These are phyloP conservation scores for Zopfia rhizophila DNA, from an alignment of 2,329 filamentous ascomycete species.

Conservation along the genomic window DNA sequence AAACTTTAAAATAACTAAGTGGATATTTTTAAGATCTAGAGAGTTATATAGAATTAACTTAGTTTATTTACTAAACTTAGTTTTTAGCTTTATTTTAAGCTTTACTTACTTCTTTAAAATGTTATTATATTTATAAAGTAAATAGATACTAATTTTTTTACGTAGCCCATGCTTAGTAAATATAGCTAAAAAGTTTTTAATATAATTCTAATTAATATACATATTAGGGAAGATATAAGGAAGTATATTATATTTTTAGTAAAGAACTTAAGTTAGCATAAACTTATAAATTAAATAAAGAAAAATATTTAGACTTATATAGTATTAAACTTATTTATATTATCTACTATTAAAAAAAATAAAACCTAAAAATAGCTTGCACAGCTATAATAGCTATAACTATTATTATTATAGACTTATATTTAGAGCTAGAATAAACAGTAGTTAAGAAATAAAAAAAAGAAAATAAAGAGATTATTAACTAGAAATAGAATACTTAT, in stretches of 20 bases:
- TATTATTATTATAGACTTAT: conserved; percentile 10
- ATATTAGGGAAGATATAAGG: conserved; percentile 18
- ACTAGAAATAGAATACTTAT: conserved; percentile 10
- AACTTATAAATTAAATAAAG: conserved; percentile 10
- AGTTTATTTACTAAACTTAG: conserved; percentile 16
- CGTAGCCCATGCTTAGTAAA: conserved; percentile 13
- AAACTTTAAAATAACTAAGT: conserved; percentile 10
- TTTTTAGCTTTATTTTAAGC: conserved; percentile 16
- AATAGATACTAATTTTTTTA: conserved; percentile 14
- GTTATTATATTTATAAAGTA: conserved; percentile 14
- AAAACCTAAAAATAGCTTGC: conserved; percentile 12
- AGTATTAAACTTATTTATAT: conserved; percentile 15
- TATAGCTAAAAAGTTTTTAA: conserved; percentile 20
- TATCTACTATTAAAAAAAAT: conserved; percentile 16
- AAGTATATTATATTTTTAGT: conserved; percentile 18
- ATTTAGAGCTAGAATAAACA: conserved; percentile 7
- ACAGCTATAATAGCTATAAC: conserved; percentile 12
- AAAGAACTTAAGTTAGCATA: conserved; percentile 15
- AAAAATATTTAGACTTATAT: conserved; percentile 15
- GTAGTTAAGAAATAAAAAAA: conserved; percentile 2
- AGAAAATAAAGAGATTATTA: conserved; percentile 12
- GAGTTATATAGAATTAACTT: conserved; percentile 16
- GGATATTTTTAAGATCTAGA: conserved; percentile 18
- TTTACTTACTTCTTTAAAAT: conserved; percentile 18
- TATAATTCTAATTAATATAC: conserved; percentile 12